Percentiles rank a stretch among this genome's conserved stretches.
Conservation (phyloP, 306 rosid species). For the Gillenia trifoliata region DNA sequence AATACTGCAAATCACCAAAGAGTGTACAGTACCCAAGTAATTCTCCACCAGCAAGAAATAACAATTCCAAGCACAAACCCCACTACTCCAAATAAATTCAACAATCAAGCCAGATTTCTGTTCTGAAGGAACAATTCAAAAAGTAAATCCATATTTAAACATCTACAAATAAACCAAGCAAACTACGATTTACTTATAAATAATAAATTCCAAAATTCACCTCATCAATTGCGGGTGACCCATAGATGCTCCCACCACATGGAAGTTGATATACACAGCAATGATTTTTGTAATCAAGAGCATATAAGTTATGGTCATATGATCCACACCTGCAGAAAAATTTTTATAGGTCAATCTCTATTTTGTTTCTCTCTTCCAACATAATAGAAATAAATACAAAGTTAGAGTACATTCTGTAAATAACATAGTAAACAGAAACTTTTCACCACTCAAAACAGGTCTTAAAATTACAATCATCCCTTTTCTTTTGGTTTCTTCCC, state of each 20-base stretch:
- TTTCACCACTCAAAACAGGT: background rate
- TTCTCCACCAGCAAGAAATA: background rate
- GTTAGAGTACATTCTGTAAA: background rate
- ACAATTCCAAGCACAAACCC: background rate
- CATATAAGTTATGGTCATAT: slow-evolving; percentile 80
- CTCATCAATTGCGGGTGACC: slow-evolving; percentile 87
- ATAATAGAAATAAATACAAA: background rate
- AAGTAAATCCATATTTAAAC: background rate
- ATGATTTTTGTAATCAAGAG: slow-evolving; percentile 71
- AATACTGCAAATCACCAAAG: no score
- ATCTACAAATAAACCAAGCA: background rate
- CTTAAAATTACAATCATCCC: background rate
- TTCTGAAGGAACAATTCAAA: background rate
- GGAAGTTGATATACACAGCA: slow-evolving; percentile 64
- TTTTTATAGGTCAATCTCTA: background rate
- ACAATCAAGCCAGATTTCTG: background rate
- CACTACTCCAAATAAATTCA: background rate
- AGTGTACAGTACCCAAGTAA: background rate
- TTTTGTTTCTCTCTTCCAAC: background rate
- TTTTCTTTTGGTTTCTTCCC: background rate
- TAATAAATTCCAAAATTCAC: slow-evolving; percentile 33
- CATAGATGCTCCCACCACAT: slow-evolving; percentile 89
- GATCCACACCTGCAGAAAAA: slow-evolving; percentile 85
- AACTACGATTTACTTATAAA: background rate
- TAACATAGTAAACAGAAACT: background rate